Percentiles rank a stretch among this genome's conserved stretches.
Conservation (phyloP, 2,329 filamentous ascomycete species). For the Colletotrichum tamarilloi region DNA sequence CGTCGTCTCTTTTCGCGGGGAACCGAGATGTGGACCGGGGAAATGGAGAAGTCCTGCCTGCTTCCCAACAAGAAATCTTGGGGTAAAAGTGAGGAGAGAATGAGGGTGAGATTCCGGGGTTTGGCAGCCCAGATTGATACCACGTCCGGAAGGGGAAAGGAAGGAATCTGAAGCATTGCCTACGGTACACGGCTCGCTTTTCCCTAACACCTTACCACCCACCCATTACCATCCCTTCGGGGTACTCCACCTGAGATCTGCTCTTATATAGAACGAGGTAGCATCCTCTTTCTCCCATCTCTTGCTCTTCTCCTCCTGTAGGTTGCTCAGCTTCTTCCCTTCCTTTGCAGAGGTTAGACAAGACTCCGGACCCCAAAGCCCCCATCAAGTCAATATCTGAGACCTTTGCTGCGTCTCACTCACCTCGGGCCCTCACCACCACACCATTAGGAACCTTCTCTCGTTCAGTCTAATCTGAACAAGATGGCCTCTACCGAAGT, state of each 20-base stretch:
- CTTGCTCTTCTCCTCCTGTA: neutral
- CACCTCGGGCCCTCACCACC: neutral
- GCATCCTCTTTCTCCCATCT: neutral
- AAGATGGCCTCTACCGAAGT: conserved; percentile 38
- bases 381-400: neutral
- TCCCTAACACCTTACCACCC: neutral
- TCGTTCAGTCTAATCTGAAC: conserved; percentile 21
- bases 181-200: neutral
- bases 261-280: conserved; percentile 20
- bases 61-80: conserved; percentile 12
- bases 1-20: conserved; percentile 29
- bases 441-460: conserved; percentile 30
- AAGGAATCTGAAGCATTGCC: neutral
- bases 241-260: neutral
- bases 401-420: neutral
- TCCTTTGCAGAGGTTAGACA: neutral
- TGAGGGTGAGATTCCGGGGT: conserved; percentile 16
- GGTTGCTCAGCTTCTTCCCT: conserved; percentile 7
- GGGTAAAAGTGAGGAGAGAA: conserved; percentile 25
- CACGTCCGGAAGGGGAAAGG: neutral
- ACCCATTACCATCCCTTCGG: neutral
- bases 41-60: neutral
- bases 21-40: conserved; percentile 10
- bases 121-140: neutral
- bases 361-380: neutral